Base-by-base conservation (phyloP, 176 grass and related monocot species). In the Raddia distichophylla region DNA sequence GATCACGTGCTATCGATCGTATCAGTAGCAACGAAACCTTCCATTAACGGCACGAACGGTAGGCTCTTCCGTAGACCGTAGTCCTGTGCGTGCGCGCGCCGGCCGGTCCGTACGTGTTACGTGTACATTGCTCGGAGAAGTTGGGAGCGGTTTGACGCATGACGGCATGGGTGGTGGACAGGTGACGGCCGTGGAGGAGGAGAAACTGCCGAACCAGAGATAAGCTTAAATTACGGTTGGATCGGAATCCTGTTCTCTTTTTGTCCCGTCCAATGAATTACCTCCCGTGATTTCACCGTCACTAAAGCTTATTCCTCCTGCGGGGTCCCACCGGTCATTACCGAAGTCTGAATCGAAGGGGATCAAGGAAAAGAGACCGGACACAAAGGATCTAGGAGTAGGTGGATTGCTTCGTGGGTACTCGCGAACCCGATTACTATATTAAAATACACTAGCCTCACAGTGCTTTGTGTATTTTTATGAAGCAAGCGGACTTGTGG, bases 171-270 rank as follows among this genome's bases (percentile, higher is more conserved):
- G 76, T 49, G 67, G 67, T 35, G 66, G 33, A 5, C 8, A 50
- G 52, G 64, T 15, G 58, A 67, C 35, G 71, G 84, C 40, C 27
- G 27, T 0, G 44, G 60, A n/a, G 37, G 64, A 81, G 5, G 51
- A 84, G 67, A 9, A 40, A 40, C 37, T 27, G 27, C 27, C 27
- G 27, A 27, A 27, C 37, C 0, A 2, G 1, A n/a, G 80, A 71
- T 82, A 71, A 87, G 86, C 12, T 43, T 51, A 67, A 7, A 74
- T 73, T 67, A 6, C 45, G 7, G 34, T 51, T 19, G 11, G 62
- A 43, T 74, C 19, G 27, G 40, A 44, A 19, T 35, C n/a, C 8
- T 34, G 47, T 20, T 17, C 63, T 19, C 44, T 76, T 51, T 13
- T 1, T 40, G 61, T 55, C 12, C 57, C 3, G 43, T 72, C 46